Evolutionary conservation across 495 filamentous ascomycete species (phyloP), one percentile per base, ranked within the genome.

Genomic region (Massariosphaeria phaeospora): DNA sequence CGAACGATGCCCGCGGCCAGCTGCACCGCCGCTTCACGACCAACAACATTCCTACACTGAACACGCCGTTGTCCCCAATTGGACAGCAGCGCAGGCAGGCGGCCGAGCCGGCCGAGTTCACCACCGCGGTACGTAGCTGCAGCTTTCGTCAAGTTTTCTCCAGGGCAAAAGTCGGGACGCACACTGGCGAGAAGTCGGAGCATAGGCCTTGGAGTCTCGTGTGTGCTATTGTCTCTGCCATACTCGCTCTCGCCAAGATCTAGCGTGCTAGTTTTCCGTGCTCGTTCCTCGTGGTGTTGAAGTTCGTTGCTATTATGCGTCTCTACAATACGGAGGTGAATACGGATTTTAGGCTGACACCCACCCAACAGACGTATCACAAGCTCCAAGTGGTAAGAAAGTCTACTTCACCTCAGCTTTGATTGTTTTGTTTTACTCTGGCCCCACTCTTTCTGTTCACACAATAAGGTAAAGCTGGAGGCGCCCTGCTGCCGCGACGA

Each of bases 11-110:
- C 46, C 79, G 89, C 69, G 77, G 78, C 35, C 84, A 82, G 58
- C 74, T 95, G 59, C 88, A 90, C 70, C 85, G 93, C 69, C 85
- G 93, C 55, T 96, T 96, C 75, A 98, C 93, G 50, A 93, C 89
- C 50, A 87, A 89, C 65, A 86, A 86, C 72, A 75, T 94, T 69
- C 85, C 88, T 58, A 87, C 85, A 62, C 41, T 64, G 25, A 52
- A 44, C 30, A 61, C 65, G 0, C 51, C 64, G 36, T 55, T 91
- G 75, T 84, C 79, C 43, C 82, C 86, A 52, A 77, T 94, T 68
- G 82, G 78, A 39, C 77, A 83, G 71, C 73, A 79, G 56, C 65
- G 77, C 41, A 65, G 75, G 45, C 74, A 76, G 55, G 67, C 72
- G 31, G 72, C 77, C 51, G 83, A 86, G 53, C 71, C 77, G 18